Percentiles rank a stretch among this genome's conserved stretches.
Evolutionary conservation across 1,284 basidiomycete genomes (phyloP).

Genomic region (Fistulinella staudtii): DNA sequence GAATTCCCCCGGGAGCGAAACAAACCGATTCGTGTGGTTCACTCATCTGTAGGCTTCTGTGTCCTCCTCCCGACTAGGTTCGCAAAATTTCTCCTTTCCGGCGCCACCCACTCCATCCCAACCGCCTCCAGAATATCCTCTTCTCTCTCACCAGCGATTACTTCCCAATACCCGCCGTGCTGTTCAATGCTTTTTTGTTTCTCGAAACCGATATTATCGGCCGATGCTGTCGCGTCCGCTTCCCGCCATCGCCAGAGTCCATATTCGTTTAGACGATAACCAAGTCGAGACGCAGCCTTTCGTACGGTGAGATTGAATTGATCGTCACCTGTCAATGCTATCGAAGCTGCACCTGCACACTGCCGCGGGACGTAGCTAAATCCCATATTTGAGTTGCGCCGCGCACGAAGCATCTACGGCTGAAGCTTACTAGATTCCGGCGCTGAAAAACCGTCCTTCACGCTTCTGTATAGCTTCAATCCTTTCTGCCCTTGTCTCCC

Average conservation of each 20-base stretch:
- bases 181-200: slow-evolving; percentile 9
- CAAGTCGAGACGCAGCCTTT: slow-evolving; percentile 39
- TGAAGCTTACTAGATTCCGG: slow-evolving; percentile 42
- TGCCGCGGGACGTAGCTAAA: slow-evolving; percentile 47
- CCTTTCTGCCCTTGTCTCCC: slow-evolving; percentile 25
- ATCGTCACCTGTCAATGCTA: slow-evolving; percentile 50
- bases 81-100: slow-evolving; percentile 26
- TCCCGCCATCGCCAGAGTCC: slow-evolving; percentile 54
- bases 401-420: background rate
- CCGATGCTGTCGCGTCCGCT: background rate
- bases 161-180: slow-evolving; percentile 21
- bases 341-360: slow-evolving; percentile 46
- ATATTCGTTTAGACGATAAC: slow-evolving; percentile 50
- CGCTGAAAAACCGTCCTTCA: slow-evolving; percentile 38
- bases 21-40: slow-evolving; percentile 4
- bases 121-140: slow-evolving; percentile 23
- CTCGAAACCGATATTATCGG: slow-evolving; percentile 1
- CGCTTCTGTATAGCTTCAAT: slow-evolving; percentile 28
- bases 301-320: slow-evolving; percentile 42
- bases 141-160: slow-evolving; percentile 22
- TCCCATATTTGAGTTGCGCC: background rate
- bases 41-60: slow-evolving; percentile 2
- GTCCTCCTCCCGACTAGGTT: slow-evolving; percentile 10
- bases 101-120: slow-evolving; percentile 27
- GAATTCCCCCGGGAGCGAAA: slow-evolving; percentile 1